Evolutionary conservation across 2,329 filamentous ascomycete genomes (phyloP).

Genomic region (Xylaria sp.): DNA sequence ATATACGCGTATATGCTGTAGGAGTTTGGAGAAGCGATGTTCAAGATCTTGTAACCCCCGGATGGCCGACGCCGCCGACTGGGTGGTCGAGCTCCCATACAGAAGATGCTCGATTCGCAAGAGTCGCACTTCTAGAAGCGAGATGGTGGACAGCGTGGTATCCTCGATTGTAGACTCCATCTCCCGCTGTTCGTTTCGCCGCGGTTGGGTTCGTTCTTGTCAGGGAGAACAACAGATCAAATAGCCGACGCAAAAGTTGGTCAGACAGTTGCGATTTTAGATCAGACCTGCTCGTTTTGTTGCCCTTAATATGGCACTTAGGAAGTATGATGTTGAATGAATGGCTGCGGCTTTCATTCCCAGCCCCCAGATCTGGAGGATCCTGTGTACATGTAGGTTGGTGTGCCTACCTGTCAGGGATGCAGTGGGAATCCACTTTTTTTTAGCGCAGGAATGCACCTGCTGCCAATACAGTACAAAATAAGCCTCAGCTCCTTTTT

Average conservation of each 20-base stretch:
- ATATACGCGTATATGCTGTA: constrained; percentile 66
- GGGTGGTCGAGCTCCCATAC: constrained; percentile 57
- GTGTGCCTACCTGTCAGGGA: not conserved
- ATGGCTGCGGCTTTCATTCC: not conserved
- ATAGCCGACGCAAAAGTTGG: not conserved
- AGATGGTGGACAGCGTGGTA: constrained; percentile 66
- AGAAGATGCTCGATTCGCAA: constrained; percentile 69
- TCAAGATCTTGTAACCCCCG: constrained; percentile 63
- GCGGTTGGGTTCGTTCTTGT: not conserved
- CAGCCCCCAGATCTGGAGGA: constrained; percentile 18
- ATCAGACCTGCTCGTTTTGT: not conserved
- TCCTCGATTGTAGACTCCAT: constrained; percentile 58
- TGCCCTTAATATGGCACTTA: not conserved
- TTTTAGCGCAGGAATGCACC: not conserved
- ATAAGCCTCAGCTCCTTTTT: too few relatives aligned
- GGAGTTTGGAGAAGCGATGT: constrained; percentile 61
- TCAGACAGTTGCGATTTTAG: not conserved
- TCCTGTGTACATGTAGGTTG: too few relatives aligned
- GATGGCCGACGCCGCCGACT: constrained; percentile 55
- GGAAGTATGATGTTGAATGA: not conserved
- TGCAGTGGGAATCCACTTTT: not conserved
- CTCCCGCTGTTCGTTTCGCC: constrained; percentile 20
- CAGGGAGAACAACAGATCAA: not conserved
- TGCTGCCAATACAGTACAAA: too few relatives aligned
- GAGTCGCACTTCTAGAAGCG: constrained; percentile 68